phyloP scores from a whole-genome alignment of 768 basidiomycete genomes.

The Hirschioporus abietinus region DNA sequence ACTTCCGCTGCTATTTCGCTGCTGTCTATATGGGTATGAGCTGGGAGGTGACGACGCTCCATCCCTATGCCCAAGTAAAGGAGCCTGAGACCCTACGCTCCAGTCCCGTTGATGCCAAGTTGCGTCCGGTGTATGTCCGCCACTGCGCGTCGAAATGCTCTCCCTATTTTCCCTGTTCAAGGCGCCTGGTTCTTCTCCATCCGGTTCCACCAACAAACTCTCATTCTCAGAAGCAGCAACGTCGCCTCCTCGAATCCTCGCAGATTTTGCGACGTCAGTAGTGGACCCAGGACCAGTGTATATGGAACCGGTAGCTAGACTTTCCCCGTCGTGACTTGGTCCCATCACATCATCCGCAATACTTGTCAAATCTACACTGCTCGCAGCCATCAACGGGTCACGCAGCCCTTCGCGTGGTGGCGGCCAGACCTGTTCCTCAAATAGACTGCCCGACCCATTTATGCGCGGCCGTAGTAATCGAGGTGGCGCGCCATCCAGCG shows the following conservation, averaged over 20 bases:
- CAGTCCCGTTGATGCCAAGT: not conserved
- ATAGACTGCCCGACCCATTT: constrained; percentile 3
- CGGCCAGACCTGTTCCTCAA: constrained; percentile 10
- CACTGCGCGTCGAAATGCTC: not conserved
- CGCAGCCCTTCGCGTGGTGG: constrained; percentile 6
- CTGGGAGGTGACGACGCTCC: not conserved
- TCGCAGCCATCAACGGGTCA: constrained; percentile 7
- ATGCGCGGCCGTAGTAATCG: constrained; percentile 8
- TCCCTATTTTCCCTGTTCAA: not conserved
- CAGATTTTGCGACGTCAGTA: not conserved
- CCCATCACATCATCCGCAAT: constrained; percentile 10
- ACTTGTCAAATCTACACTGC: constrained; percentile 7
- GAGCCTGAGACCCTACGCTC: not conserved
- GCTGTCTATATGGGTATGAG: not conserved
- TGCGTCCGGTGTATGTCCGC: not conserved
- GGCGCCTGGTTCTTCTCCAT: not conserved
- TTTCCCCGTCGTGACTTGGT: not conserved
- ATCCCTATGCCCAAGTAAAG: not conserved
- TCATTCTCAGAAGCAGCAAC: not conserved
- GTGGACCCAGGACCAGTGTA: not conserved
- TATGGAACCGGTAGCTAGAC: not conserved
- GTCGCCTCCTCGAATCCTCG: not conserved
- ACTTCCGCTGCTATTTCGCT: not conserved
- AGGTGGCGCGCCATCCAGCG: constrained; percentile 1
- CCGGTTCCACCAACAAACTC: not conserved